Percentiles rank a stretch among this genome's conserved stretches.
phyloP scores from a whole-genome alignment of 2,329 filamentous ascomycete species.

The Colletotrichum neosansevieriae region DNA sequence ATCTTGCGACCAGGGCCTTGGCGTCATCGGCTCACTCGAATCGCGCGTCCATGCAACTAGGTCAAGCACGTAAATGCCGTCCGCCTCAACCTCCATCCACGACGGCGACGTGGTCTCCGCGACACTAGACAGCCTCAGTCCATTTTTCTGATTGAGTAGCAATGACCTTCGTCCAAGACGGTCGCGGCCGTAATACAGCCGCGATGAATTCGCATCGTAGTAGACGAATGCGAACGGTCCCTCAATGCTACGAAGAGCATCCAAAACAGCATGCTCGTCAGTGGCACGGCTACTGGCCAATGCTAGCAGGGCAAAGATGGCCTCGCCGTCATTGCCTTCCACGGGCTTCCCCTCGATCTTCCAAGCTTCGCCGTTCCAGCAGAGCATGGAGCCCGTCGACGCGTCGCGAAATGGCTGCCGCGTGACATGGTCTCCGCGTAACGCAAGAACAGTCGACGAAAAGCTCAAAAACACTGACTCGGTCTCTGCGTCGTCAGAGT shows the following conservation, averaged over 20 bases:
- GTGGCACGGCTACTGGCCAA: constrained; percentile 51
- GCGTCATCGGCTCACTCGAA: background rate
- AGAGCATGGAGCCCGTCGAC: constrained; percentile 74
- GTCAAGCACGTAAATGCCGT: constrained; percentile 81
- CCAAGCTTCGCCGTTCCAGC: constrained; percentile 99
- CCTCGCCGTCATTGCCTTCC: constrained; percentile 82
- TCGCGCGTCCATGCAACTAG: constrained; percentile 51
- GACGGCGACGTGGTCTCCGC: constrained; percentile 63
- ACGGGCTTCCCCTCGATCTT: constrained; percentile 70
- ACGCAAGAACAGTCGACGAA: constrained; percentile 87
- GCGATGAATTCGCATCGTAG: constrained; percentile 72
- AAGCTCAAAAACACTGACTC: constrained; percentile 67
- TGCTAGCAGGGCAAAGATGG: constrained; percentile 72
- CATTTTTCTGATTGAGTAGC: constrained; percentile 64
- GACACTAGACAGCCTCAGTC: constrained; percentile 78
- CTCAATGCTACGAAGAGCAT: constrained; percentile 71
- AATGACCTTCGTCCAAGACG: constrained; percentile 89
- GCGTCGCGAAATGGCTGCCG: constrained; percentile 78
- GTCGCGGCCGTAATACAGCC: constrained; percentile 87
- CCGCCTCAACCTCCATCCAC: constrained; percentile 87
- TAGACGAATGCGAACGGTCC: constrained; percentile 94
- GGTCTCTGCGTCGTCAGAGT: constrained; percentile 44
- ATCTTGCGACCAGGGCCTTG: constrained; percentile 48
- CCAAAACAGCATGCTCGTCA: constrained; percentile 55
- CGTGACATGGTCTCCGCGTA: constrained; percentile 81